Percentiles rank a stretch among this genome's conserved stretches.
These are phyloP conservation scores for Saccharomycopsis phalli DNA, from an alignment of 1,139 yeast genomes.

Conservation along the genomic window DNA sequence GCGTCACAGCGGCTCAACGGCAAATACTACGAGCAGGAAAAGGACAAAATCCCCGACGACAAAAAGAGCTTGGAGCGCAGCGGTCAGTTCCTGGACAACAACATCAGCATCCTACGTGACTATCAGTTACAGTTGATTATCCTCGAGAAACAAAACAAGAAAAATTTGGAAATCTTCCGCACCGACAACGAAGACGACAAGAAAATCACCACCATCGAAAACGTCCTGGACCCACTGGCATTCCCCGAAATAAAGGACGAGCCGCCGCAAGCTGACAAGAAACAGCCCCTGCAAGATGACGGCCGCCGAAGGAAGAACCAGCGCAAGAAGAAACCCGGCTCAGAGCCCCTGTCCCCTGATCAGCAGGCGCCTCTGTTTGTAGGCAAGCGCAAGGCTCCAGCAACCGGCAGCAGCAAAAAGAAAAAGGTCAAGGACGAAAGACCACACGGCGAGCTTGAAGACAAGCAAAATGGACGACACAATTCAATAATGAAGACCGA, in stretches of 20 bases:
- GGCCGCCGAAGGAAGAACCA: conserved; percentile 6
- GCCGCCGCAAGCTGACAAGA: conserved; percentile 2
- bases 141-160: conserved; percentile 63
- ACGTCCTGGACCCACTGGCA: neutral
- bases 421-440: neutral
- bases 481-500: too few species aligned
- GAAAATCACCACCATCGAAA: neutral
- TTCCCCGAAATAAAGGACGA: neutral
- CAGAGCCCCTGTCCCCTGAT: conserved; percentile 15
- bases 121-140: conserved; percentile 70
- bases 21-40: neutral
- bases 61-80: neutral
- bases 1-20: neutral
- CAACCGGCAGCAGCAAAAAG: conserved; percentile 1
- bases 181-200: conserved; percentile 2
- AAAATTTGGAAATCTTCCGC: conserved; percentile 12
- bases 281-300: neutral
- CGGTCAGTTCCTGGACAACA: conserved; percentile 3
- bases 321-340: conserved; percentile 7
- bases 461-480: too few species aligned
- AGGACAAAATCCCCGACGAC: neutral
- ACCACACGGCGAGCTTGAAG: neutral
- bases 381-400: neutral
- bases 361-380: conserved; percentile 1
- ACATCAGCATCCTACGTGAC: conserved; percentile 44